phyloP scores from a whole-genome alignment of 1,139 yeast species.

The Taphrina wiesneri region DNA sequence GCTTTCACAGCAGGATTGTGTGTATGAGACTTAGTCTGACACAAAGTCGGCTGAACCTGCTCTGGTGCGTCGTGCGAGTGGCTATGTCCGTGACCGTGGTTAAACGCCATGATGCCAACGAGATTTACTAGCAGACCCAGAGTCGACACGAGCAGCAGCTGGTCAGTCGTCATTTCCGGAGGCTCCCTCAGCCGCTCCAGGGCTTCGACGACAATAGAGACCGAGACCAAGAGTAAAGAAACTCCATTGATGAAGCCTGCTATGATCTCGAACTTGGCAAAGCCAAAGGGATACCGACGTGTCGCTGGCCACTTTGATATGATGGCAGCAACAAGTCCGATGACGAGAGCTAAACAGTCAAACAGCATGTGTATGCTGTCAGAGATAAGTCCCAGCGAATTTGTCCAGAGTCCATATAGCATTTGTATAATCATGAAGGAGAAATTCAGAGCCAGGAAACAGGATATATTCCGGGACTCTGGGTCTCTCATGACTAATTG shows the following conservation, averaged over 20 bases:
- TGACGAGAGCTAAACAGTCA: conserved; percentile 73
- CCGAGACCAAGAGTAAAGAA: conserved; percentile 78
- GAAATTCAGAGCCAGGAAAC: conserved; percentile 77
- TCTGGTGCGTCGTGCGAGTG: not conserved
- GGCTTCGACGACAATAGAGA: conserved; percentile 85
- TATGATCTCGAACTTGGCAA: conserved; percentile 80
- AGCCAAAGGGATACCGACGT: conserved; percentile 79
- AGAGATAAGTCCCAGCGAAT: conserved; percentile 83
- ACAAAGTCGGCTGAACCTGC: not conserved
- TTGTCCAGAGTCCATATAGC: conserved; percentile 84
- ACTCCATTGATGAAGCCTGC: conserved; percentile 97
- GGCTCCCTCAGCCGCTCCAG: conserved; percentile 77
- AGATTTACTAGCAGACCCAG: conserved; percentile 84
- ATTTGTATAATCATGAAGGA: conserved; percentile 92
- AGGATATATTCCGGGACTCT: conserved; percentile 56
- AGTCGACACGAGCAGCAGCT: conserved; percentile 76
- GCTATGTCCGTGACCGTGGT: conserved; percentile 60
- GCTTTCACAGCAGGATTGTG: not conserved
- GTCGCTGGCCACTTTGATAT: conserved; percentile 61
- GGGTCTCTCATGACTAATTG: not conserved
- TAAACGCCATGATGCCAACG: conserved; percentile 90
- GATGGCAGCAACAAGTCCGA: conserved; percentile 85
- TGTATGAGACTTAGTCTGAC: not conserved
- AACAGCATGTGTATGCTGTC: conserved; percentile 95
- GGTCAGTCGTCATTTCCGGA: conserved; percentile 76